Conservation (phyloP, 495 filamentous ascomycete species). For the Penicillium coffeae region DNA sequence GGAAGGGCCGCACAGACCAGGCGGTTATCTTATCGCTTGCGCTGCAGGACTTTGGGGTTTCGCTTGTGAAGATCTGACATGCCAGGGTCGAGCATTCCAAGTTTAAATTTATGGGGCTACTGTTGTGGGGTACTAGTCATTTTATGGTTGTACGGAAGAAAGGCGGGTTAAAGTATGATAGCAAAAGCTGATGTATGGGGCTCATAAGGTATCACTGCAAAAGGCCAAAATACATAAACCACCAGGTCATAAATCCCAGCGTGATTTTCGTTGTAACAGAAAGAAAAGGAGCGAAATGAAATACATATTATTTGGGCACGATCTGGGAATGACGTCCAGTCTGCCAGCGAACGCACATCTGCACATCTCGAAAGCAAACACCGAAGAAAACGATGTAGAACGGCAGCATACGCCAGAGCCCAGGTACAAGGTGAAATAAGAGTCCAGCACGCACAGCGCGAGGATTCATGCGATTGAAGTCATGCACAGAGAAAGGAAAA, state of each 20-base stretch:
- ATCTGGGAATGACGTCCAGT: no score
- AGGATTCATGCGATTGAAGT: constrained; percentile 16
- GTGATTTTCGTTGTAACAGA: not conserved
- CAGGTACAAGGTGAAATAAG: constrained; percentile 4
- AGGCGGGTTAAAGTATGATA: not conserved
- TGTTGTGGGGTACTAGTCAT: no score
- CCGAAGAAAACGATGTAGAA: not conserved
- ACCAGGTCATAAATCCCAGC: constrained; percentile 1
- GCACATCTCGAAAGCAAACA: not conserved
- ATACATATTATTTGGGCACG: constrained; percentile 1
- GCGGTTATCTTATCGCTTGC: not conserved
- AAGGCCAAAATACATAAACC: not conserved
- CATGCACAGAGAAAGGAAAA: constrained; percentile 24
- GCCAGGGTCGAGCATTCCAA: no score
- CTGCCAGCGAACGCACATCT: no score
- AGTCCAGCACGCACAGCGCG: constrained; percentile 22
- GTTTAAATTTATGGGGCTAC: no score
- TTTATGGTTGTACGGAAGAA: no score
- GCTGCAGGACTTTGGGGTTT: not conserved
- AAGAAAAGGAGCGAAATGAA: not conserved
- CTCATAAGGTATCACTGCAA: not conserved
- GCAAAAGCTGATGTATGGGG: not conserved
- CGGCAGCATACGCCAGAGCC: not conserved
- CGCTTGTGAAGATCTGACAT: no score
- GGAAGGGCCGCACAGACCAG: not conserved